phyloP scores from a whole-genome alignment of 148 eudicot species.

The Gaultheria prostrata region DNA sequence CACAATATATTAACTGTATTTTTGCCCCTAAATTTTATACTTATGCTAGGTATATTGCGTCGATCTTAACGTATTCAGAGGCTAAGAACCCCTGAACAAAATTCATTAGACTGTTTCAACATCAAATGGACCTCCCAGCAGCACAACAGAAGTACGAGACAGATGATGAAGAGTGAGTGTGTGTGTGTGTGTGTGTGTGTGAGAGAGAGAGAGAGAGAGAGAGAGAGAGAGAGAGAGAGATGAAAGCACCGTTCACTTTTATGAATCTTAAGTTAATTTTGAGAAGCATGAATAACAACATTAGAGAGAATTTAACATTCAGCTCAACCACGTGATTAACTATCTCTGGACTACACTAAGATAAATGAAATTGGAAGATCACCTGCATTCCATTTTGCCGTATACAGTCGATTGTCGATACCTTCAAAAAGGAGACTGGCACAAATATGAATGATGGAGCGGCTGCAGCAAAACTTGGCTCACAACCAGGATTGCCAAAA shows the following conservation, averaged over 20 bases:
- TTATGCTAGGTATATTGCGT: not conserved
- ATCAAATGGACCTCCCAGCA: not conserved
- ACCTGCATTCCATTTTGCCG: not conserved
- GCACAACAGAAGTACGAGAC: not conserved
- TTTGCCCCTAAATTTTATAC: not conserved
- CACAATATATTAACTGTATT: not conserved
- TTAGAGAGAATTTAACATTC: not conserved
- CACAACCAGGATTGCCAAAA: not conserved
- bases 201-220: not conserved
- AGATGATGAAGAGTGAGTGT: not conserved
- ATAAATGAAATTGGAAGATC: too few relatives aligned
- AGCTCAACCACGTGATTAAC: not conserved
- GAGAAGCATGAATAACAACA: not conserved
- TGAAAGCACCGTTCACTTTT: not conserved
- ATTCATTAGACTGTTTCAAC: not conserved
- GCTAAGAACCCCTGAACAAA: not conserved
- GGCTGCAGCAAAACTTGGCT: not conserved
- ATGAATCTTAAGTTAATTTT: not conserved
- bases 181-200: not conserved
- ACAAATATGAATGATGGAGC: not conserved
- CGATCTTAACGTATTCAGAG: not conserved
- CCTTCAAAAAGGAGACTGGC: not conserved
- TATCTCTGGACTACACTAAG: not conserved
- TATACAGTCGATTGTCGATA: too few relatives aligned
- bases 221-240: not conserved